Base-by-base conservation (phyloP, 306 rosid species). In the Purshia tridentata region DNA sequence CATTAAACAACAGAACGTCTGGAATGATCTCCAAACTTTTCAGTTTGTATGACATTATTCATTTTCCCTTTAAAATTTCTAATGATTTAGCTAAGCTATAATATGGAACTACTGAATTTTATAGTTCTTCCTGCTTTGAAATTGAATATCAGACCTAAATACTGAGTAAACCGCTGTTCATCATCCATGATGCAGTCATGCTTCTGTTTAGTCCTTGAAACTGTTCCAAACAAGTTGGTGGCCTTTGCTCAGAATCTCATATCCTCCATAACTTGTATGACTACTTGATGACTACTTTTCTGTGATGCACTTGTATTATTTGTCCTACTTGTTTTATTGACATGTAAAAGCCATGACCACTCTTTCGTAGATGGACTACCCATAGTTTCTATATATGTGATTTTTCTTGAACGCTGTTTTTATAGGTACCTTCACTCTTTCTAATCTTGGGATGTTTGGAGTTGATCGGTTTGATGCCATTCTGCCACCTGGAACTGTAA, bases 391-490 rank as follows among this genome's bases (percentile, higher is more conserved):
- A 7, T 70, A 7, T 70, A 22, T 50, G 22, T 69, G 75, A 72
- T 73, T 42, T 73, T 73, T 71, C 49, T 22, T 78, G 13, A 67
- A 61, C 72, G 41, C 72, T 72, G 72, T 64, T 62, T 79, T 50
- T 11, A 16, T 67, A 94, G 98, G 98, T 68, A 91, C 98, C 37
- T 94, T 94, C 82, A 91, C 96, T 73, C 88, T 94, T 61, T 91
- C 97, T 37, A 94, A 94, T 84, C 92, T 94, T 52, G 98, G 98
- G 59, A 94, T 94, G 98, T 94, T 91, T 72, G 98, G 97, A 0
- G 98, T 94, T 70, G 98, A 94, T 84, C 95, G 92, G 65, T 94
- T 94, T 63, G 98, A 91, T 83, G 98, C 98, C 51, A 91, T 94
- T 83, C 89, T 94, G 64, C 98, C 98, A 9, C 97, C 96, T 70